These are phyloP conservation scores for Geum urbanum DNA, from an alignment of 306 rosid genomes.

Conservation along the genomic window DNA sequence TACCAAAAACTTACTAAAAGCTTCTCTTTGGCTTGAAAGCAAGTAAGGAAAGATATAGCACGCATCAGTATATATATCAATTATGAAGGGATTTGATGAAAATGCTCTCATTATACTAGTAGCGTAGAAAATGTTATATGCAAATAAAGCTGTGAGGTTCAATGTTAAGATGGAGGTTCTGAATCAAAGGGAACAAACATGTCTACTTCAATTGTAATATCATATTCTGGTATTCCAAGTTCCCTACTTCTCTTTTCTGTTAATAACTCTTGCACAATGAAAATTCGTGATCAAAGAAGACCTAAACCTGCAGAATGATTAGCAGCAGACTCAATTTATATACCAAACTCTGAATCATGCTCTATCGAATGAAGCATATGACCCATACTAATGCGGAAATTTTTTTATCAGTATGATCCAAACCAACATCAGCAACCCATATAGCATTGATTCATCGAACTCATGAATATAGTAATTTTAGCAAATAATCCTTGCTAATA, in stretches of 20 bases:
- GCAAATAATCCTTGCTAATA: background rate
- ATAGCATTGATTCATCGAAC: background rate
- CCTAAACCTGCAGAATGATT: background rate
- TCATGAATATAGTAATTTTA: background rate
- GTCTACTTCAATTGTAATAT: background rate
- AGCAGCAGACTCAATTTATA: background rate
- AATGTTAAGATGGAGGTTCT: too few species aligned
- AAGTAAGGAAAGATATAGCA: background rate
- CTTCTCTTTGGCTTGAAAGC: background rate
- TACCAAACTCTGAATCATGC: background rate
- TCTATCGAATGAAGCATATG: background rate
- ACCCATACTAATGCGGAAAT: background rate
- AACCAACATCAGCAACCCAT: background rate
- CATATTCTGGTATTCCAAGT: background rate
- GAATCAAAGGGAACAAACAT: background rate
- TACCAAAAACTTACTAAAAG: background rate
- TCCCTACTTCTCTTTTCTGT: background rate
- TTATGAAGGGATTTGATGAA: too few species aligned
- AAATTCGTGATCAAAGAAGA: background rate
- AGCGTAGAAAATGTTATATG: conserved; percentile 8
- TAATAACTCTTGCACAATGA: background rate
- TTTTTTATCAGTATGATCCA: background rate
- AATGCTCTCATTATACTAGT: background rate
- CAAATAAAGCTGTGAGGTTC: too few species aligned
- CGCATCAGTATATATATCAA: too few species aligned